Percentiles rank a stretch among this genome's conserved stretches.
Conservation (phyloP, 257 asterid genomes). For the Handroanthus guayacan region DNA sequence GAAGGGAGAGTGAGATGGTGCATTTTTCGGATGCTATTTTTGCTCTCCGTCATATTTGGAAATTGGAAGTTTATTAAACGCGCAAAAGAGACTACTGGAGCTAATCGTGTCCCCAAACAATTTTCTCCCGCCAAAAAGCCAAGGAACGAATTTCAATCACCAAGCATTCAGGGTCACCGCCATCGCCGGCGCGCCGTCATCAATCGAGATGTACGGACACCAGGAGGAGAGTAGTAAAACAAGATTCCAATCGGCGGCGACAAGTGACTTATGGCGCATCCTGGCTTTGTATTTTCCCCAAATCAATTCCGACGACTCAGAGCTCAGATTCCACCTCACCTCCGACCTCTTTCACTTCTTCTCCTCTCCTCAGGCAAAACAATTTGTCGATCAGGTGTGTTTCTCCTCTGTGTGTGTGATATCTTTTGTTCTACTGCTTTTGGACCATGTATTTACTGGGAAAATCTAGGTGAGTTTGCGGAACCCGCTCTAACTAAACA, state of each 20-base stretch:
- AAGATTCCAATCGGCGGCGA: constrained; percentile 36
- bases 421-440: neutral
- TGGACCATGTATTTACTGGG: neutral
- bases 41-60: too few species aligned
- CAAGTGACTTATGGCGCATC: constrained; percentile 48
- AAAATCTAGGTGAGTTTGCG: too few species aligned
- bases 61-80: neutral
- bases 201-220: constrained; percentile 53
- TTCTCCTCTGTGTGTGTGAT: constrained; percentile 12
- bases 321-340: constrained; percentile 55
- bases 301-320: constrained; percentile 55
- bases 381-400: constrained; percentile 63
- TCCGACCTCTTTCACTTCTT: constrained; percentile 70
- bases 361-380: constrained; percentile 60
- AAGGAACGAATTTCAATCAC: constrained; percentile 24
- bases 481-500: too few species aligned
- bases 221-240: constrained; percentile 37
- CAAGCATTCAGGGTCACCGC: constrained; percentile 30
- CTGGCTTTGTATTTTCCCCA: constrained; percentile 65
- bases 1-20: too few species aligned
- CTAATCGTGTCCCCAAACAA: neutral
- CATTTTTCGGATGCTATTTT: too few species aligned
- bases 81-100: neutral
- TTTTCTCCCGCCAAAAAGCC: constrained; percentile 58
- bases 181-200: constrained; percentile 32